These are phyloP conservation scores for Pseudocercospora cruenta DNA, from an alignment of 2,329 filamentous ascomycete species.

Conservation along the genomic window DNA sequence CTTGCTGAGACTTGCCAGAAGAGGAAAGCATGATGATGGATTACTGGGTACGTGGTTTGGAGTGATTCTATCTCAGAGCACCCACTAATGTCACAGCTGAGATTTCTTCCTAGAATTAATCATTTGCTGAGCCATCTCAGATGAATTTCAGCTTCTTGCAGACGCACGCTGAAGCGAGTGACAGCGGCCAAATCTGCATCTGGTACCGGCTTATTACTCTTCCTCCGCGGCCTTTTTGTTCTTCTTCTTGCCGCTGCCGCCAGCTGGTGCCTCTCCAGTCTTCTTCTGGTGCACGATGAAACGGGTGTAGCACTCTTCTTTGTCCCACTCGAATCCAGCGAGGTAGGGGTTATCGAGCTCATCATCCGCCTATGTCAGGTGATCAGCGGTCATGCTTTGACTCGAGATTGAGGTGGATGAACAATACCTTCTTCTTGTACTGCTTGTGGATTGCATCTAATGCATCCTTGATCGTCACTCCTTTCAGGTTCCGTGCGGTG, in stretches of 20 bases:
- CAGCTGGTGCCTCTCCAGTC: slow-evolving; percentile 60
- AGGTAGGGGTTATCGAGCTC: slow-evolving; percentile 87
- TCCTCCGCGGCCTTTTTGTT: slow-evolving; percentile 40
- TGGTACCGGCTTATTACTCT: slow-evolving; percentile 21
- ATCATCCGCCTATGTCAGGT: slow-evolving; percentile 72
- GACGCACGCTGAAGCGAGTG: slow-evolving; percentile 22
- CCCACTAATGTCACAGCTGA: not conserved
- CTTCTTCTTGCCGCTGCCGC: slow-evolving; percentile 68
- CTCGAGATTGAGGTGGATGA: not conserved
- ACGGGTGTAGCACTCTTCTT: slow-evolving; percentile 85
- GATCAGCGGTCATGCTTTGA: not conserved
- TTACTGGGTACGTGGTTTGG: not conserved
- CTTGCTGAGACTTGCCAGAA: not conserved
- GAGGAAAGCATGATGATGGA: not conserved
- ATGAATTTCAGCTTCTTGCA: not conserved
- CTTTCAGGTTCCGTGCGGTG: slow-evolving; percentile 86
- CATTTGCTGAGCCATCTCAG: not conserved
- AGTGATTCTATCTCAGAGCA: not conserved
- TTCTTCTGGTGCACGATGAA: slow-evolving; percentile 85
- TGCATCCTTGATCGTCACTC: slow-evolving; percentile 96
- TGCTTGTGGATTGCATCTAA: slow-evolving; percentile 94
- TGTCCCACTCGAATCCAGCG: slow-evolving; percentile 94
- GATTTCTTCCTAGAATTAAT: not conserved
- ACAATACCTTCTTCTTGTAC: slow-evolving; percentile 88
- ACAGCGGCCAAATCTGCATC: slow-evolving; percentile 10